phyloP scores from a whole-genome alignment of 129 eudicot species.

The Centella asiatica region DNA sequence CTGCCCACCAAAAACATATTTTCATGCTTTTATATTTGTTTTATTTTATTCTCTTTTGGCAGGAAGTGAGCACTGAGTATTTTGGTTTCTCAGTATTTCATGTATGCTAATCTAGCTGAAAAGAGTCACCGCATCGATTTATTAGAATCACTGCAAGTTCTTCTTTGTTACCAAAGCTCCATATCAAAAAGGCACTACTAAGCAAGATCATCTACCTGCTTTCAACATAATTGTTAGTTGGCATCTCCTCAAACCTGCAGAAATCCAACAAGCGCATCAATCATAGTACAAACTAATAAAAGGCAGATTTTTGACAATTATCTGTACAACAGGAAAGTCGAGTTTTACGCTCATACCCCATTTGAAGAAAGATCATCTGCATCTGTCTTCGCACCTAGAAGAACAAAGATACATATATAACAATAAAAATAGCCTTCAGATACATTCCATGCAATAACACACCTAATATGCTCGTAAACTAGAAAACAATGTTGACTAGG shows the following conservation, averaged over 20 bases:
- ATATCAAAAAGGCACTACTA: neutral
- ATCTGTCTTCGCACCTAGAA: slow-evolving; percentile 71
- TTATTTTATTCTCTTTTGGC: neutral
- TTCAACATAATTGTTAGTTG: slow-evolving; percentile 92
- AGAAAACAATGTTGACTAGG: too few species aligned
- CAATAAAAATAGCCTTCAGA: neutral
- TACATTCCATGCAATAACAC: neutral
- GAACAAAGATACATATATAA: neutral
- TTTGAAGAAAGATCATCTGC: slow-evolving; percentile 82
- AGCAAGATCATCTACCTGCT: slow-evolving; percentile 60
- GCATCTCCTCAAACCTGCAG: slow-evolving; percentile 98
- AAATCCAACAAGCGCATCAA: slow-evolving; percentile 11
- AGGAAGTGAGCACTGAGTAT: too few species aligned
- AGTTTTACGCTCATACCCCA: slow-evolving; percentile 59
- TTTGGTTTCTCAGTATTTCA: neutral
- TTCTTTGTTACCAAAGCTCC: neutral
- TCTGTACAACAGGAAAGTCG: neutral
- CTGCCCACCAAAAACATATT: neutral
- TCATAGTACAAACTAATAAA: neutral
- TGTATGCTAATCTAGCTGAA: neutral
- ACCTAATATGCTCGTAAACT: neutral
- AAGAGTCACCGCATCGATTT: neutral
- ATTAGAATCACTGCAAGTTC: neutral
- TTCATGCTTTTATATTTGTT: neutral
- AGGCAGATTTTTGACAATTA: slow-evolving; percentile 5